Evolutionary conservation across 2,329 filamentous ascomycete genomes (phyloP).

Genomic region (Eutypella sp.): DNA sequence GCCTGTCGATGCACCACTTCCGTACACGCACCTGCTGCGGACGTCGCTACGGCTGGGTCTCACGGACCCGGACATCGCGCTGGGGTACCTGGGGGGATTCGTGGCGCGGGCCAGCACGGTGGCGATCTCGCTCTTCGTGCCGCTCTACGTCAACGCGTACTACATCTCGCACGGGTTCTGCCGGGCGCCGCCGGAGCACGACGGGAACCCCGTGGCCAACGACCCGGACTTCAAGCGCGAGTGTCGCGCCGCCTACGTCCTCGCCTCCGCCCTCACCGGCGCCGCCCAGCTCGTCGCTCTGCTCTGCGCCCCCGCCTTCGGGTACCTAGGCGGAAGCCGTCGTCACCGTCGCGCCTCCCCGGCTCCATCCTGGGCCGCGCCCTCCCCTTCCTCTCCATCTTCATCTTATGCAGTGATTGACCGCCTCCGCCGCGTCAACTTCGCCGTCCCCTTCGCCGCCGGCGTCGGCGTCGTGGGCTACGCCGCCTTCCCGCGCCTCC

Average conservation of each 20-base stretch:
- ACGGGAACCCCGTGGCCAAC: conserved; percentile 52
- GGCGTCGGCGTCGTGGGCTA: conserved; percentile 75
- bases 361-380: no score
- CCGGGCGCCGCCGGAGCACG: no score
- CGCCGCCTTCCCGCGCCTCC: conserved; percentile 65
- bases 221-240: conserved; percentile 73
- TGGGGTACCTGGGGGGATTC: conserved; percentile 91
- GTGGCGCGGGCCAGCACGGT: conserved; percentile 93
- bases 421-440: no score
- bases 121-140: conserved; percentile 91
- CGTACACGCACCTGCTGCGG: conserved; percentile 56
- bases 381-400: no score
- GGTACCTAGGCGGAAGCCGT: conserved; percentile 61
- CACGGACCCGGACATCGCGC: conserved; percentile 68
- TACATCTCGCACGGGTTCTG: conserved; percentile 81
- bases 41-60: conserved; percentile 66
- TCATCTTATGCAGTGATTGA: no score
- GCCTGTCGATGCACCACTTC: conserved; percentile 32
- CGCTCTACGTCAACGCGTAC: conserved; percentile 86
- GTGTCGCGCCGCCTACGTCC: conserved; percentile 80
- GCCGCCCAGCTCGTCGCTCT: conserved; percentile 84
- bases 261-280: conserved; percentile 82
- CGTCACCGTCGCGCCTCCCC: no score
- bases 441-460: conserved; percentile 69
- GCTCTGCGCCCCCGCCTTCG: conserved; percentile 79